These are phyloP conservation scores for Tuber aestivum DNA, from an alignment of 495 filamentous ascomycete genomes.

Conservation along the genomic window DNA sequence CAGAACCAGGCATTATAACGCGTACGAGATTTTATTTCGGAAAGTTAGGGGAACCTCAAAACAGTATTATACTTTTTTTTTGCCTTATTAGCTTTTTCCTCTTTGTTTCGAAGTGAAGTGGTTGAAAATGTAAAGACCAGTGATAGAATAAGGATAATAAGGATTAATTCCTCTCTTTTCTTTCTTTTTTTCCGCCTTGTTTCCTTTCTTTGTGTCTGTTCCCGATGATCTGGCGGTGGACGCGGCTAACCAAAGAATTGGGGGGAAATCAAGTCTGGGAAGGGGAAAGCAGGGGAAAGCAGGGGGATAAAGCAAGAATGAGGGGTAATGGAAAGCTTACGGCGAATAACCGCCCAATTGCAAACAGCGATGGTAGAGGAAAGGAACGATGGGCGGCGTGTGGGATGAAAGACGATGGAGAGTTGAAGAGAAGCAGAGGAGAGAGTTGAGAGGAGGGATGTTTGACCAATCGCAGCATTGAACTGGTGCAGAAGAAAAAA, in stretches of 20 bases:
- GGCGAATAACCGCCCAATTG: slow-evolving; percentile 6
- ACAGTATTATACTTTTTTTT: slow-evolving; percentile 5
- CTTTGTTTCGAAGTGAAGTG: not conserved
- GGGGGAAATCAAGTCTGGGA: not conserved
- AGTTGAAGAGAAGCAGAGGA: not conserved
- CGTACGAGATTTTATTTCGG: not conserved
- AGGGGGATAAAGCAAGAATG: slow-evolving; percentile 1
- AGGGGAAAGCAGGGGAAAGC: not conserved
- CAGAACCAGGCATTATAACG: slow-evolving; percentile 3
- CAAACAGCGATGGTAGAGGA: not conserved
- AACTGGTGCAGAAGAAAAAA: not conserved
- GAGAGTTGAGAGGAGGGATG: not conserved
- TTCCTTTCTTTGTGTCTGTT: slow-evolving; percentile 2
- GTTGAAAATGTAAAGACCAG: not conserved
- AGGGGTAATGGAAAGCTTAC: slow-evolving; percentile 5
- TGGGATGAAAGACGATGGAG: slow-evolving; percentile 1
- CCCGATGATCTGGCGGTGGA: not conserved
- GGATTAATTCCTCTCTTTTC: not conserved
- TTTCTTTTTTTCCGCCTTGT: not conserved
- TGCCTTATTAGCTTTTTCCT: not conserved
- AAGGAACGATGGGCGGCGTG: not conserved
- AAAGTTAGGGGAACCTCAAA: not conserved
- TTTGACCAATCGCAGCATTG: slow-evolving; percentile 1
- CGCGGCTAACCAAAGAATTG: not conserved
- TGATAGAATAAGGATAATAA: not conserved